Base-by-base conservation (phyloP, 805 yeast genomes). In the Candida caryicola region DNA sequence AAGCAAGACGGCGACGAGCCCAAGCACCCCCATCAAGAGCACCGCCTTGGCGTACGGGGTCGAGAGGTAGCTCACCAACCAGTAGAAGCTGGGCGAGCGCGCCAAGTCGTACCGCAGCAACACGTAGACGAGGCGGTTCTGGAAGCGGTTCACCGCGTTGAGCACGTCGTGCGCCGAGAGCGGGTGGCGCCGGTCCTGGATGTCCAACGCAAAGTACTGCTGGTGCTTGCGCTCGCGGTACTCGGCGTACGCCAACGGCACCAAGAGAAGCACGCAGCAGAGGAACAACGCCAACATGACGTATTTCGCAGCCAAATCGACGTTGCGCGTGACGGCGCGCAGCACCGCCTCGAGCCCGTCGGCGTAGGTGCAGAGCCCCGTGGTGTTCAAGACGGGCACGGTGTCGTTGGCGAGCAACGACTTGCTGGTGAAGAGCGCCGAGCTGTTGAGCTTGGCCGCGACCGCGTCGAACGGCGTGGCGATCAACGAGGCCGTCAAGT, bases 381-480 rank as follows among this genome's bases (percentile, higher is more conserved):
- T 52, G 1, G 63, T 25, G 9, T 30, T 19, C 9, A 36, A 17
- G 5, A 13, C 19, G 4, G 44, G 44, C 7, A 41, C 13, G 9
- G 32, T 18, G 9, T 18, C 27, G 18, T 30, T 32, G 21, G 27
- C 30, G 14, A 36, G 8, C 15, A 34, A n/a, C 2, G 30, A 15
- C 6, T 45, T 46, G 29, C 19, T 27, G 8, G 30, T 41, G 30
- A 48, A 44, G 23, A 36, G 41, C 39, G 67, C 57, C 1, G 66
- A 56, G 1, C 48, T 39, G 18, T 55, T 46, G 4, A 83, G 53
- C 34, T 69, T 62, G 1, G 54, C 44, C 29, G 71, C 65, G 2
- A 84, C 57, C 9, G 52, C 41, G 1, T 70, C 69, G 51, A 88
- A 85, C 0, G 96, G 96, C 2, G 48, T 52, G 2, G 73, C 60